A percentile compares a stretch with the other conserved stretches of the same genome.
phyloP scores from a whole-genome alignment of 2,329 filamentous ascomycete genomes.

The Colletotrichum sp. region DNA sequence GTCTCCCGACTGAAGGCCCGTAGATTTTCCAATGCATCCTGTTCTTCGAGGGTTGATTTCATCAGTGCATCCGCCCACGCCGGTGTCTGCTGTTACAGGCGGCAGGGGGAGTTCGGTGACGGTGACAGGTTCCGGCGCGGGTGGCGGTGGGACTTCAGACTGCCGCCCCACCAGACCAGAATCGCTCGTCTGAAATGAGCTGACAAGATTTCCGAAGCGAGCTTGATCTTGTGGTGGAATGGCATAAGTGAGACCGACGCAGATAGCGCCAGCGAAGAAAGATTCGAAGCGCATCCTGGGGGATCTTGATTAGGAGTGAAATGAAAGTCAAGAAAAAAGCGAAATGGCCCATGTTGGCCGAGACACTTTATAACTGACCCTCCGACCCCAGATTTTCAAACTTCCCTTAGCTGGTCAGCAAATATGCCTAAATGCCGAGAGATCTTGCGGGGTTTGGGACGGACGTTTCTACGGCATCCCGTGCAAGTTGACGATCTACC shows the following conservation, averaged over 20 bases:
- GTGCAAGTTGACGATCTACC: background rate
- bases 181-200: accelerated
- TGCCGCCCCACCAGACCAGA: background rate
- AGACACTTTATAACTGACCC: background rate
- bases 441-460: background rate
- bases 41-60: slow-evolving; percentile 38
- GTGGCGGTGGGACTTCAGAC: slow-evolving; percentile 24
- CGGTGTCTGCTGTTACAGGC: slow-evolving; percentile 31
- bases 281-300: background rate
- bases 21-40: slow-evolving; percentile 37
- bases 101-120: slow-evolving; percentile 41
- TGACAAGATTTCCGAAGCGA: background rate
- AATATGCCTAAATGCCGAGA: background rate
- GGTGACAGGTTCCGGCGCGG: slow-evolving; percentile 36
- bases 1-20: slow-evolving; percentile 19
- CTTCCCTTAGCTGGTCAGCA: background rate
- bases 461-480: background rate
- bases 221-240: background rate
- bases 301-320: background rate
- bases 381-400: too few species aligned
- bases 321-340: background rate
- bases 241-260: background rate
- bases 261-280: background rate
- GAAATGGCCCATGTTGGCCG: background rate
- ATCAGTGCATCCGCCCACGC: slow-evolving; percentile 34